These are phyloP conservation scores for Ilyonectria robusta DNA, from an alignment of 2,329 filamentous ascomycete genomes.

Conservation along the genomic window DNA sequence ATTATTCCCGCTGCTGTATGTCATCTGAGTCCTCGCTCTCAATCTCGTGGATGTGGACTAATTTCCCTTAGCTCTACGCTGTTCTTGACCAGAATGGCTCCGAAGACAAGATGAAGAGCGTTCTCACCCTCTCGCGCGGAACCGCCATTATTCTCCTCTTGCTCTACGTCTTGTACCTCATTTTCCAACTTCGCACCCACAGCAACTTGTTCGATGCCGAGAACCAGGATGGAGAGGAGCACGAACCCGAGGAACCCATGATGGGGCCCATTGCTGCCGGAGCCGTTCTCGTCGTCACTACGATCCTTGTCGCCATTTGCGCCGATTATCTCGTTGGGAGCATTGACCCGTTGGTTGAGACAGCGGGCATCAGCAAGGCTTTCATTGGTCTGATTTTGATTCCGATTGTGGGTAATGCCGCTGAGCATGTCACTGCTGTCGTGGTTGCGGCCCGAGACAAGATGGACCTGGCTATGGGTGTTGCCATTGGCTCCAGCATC, in stretches of 20 bases:
- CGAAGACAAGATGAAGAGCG: constrained; percentile 65
- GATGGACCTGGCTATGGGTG: constrained; percentile 81
- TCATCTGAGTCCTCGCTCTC: neutral
- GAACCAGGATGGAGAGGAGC: constrained; percentile 59
- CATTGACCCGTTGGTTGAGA: constrained; percentile 80
- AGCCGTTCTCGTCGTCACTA: constrained; percentile 78
- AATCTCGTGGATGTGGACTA: constrained; percentile 27
- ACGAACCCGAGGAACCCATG: constrained; percentile 61
- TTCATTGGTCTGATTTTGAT: constrained; percentile 87
- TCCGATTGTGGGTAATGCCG: constrained; percentile 85
- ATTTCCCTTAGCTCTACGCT: constrained; percentile 70
- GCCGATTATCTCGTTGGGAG: constrained; percentile 84
- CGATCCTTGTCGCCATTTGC: constrained; percentile 79
- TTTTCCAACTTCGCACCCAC: constrained; percentile 84
- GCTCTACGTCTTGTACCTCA: constrained; percentile 82
- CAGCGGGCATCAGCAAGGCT: constrained; percentile 80
- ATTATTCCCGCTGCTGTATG: constrained; percentile 81
- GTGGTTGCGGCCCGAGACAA: constrained; percentile 85
- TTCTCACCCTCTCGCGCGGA: constrained; percentile 80
- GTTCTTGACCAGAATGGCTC: constrained; percentile 66
- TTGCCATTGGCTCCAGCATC: constrained; percentile 85
- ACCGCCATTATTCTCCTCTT: constrained; percentile 82
- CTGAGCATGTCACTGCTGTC: constrained; percentile 86
- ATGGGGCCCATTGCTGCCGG: constrained; percentile 76
- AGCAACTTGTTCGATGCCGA: constrained; percentile 78